phyloP scores from a whole-genome alignment of 129 eudicot genomes.

The Lactuca saligna region DNA sequence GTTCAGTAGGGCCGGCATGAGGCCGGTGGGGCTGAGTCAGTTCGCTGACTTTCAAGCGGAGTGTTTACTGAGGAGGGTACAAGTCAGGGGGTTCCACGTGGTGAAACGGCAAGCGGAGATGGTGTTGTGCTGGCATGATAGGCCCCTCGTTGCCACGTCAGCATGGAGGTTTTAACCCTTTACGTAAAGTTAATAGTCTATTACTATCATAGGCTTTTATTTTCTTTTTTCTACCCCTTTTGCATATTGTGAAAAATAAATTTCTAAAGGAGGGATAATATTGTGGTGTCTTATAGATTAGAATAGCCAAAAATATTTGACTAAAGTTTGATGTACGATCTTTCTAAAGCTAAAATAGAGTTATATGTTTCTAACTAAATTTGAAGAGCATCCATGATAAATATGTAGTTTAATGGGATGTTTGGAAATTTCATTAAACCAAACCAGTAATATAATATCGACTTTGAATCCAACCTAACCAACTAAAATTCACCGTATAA shows the following conservation, averaged over 20 bases:
- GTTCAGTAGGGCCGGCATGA: constrained; percentile 59
- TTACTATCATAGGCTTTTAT: constrained; percentile 10
- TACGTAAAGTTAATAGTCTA: constrained; percentile 4
- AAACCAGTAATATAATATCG: no score
- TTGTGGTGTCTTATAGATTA: constrained; percentile 7
- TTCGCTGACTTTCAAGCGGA: constrained; percentile 94
- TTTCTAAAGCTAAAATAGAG: not conserved
- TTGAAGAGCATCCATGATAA: no score
- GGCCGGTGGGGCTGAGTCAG: constrained; percentile 76
- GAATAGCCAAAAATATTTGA: not conserved
- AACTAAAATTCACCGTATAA: no score
- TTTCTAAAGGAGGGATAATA: constrained; percentile 9
- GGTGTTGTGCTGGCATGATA: constrained; percentile 97
- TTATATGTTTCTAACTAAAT: no score
- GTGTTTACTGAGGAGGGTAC: constrained; percentile 76
- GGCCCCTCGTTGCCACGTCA: constrained; percentile 90
- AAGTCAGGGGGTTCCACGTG: constrained; percentile 94
- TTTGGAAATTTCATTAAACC: no score
- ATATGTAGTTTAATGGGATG: no score
- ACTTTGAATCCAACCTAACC: no score
- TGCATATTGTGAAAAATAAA: constrained; percentile 28
- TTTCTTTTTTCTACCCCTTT: constrained; percentile 1
- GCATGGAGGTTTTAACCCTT: constrained; percentile 77
- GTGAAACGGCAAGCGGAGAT: constrained; percentile 79
- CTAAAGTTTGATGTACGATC: not conserved